Evolutionary conservation across 495 filamentous ascomycete species (phyloP).

Genomic region (Cryomyces minteri): DNA sequence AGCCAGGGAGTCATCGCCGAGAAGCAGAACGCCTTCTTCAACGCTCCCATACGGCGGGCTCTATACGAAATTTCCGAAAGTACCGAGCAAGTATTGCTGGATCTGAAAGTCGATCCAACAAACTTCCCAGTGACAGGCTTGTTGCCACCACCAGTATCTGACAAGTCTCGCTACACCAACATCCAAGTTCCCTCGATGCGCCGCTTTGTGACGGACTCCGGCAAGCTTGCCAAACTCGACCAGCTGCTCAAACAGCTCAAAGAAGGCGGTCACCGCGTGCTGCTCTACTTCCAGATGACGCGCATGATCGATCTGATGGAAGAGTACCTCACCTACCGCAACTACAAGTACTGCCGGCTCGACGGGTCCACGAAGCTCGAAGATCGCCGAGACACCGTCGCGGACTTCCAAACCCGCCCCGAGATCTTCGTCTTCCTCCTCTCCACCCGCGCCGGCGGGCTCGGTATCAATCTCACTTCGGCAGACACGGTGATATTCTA

Average conservation of each 20-base stretch:
- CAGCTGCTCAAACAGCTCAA: constrained; percentile 74
- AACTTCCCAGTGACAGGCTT: constrained; percentile 43
- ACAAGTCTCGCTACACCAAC: constrained; percentile 67
- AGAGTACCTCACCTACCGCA: constrained; percentile 94
- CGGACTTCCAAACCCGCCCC: constrained; percentile 82
- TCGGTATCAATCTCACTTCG: constrained; percentile 91
- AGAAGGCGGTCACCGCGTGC: constrained; percentile 78
- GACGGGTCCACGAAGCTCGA: constrained; percentile 98
- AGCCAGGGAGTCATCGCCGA: constrained; percentile 48
- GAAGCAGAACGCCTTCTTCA: constrained; percentile 63
- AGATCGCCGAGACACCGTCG: constrained; percentile 88
- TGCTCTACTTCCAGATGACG: constrained; percentile 99
- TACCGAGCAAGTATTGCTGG: constrained; percentile 56
- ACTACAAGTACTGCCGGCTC: constrained; percentile 94
- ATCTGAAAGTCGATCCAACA: constrained; percentile 42
- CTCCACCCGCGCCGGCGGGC: constrained; percentile 87
- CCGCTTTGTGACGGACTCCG: constrained; percentile 93
- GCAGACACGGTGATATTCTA: constrained; percentile 97
- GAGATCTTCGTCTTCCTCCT: constrained; percentile 95
- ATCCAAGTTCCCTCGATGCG: constrained; percentile 96
- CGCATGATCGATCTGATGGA: constrained; percentile 99
- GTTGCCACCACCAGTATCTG: constrained; percentile 57
- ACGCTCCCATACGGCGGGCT: constrained; percentile 47
- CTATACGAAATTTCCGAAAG: constrained; percentile 47
- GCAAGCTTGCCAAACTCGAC: constrained; percentile 87